Conservation (phyloP, 768 basidiomycete genomes). For the Xerocomellus chrysenteron region DNA sequence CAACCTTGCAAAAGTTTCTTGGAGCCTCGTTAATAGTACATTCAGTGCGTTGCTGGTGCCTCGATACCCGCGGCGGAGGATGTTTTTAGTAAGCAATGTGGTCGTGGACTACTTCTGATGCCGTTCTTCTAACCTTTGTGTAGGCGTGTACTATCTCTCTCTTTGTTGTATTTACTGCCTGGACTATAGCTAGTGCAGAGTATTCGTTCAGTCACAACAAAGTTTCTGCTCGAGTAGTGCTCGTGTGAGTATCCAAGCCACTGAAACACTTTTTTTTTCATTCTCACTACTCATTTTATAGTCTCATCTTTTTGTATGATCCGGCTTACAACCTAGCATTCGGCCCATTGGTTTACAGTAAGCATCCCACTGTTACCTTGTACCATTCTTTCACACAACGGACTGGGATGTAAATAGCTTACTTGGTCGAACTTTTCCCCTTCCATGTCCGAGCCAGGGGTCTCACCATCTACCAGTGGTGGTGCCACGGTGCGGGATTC, state of each 20-base stretch:
- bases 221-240: background rate
- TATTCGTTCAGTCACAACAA: background rate
- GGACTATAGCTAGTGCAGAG: background rate
- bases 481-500: conserved; percentile 39
- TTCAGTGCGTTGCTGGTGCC: background rate
- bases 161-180: conserved; percentile 3
- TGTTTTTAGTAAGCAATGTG: background rate
- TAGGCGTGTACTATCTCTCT: conserved; percentile 9
- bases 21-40: too few species aligned
- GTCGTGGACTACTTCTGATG: background rate
- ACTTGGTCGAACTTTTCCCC: conserved; percentile 17
- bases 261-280: too few species aligned
- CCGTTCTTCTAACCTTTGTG: background rate
- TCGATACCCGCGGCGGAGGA: conserved; percentile 2
- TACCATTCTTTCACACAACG: background rate
- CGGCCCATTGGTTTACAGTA: background rate
- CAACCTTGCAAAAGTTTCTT: too few species aligned
- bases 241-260: background rate
- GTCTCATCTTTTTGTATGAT: background rate
- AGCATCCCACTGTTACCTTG: background rate
- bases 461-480: conserved; percentile 62
- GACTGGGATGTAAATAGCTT: conserved; percentile 15
- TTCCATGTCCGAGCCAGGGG: conserved; percentile 62
- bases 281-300: background rate
- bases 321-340: background rate